These are phyloP conservation scores for Annulohypoxylon maeteangense DNA, from an alignment of 495 filamentous ascomycete species.

Conservation along the genomic window DNA sequence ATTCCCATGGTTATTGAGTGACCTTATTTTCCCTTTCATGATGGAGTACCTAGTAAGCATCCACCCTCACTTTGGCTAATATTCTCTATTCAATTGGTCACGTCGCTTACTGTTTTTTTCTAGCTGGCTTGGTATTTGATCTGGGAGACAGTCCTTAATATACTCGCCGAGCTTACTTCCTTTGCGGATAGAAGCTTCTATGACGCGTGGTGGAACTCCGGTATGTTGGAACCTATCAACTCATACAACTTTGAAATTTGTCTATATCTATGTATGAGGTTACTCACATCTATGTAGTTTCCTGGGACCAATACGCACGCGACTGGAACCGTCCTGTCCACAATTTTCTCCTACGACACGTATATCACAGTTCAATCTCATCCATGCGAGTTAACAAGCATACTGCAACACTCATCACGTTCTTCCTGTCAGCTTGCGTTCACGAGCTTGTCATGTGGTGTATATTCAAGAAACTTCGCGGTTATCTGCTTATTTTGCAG, in stretches of 20 bases:
- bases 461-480: constrained; percentile 79
- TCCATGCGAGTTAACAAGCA: constrained; percentile 72
- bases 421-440: constrained; percentile 73
- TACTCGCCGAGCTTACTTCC: constrained; percentile 74
- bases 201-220: constrained; percentile 74
- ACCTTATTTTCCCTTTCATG: constrained; percentile 78
- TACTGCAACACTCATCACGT: constrained; percentile 78
- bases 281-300: constrained; percentile 48
- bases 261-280: not conserved
- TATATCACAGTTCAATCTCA: constrained; percentile 79
- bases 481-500: constrained; percentile 75
- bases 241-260: not conserved
- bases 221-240: constrained; percentile 27
- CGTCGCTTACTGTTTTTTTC: constrained; percentile 15
- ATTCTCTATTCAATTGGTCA: not conserved
- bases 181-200: constrained; percentile 86
- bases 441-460: constrained; percentile 83
- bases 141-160: constrained; percentile 83
- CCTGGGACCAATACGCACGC: constrained; percentile 75
- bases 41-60: constrained; percentile 72
- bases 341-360: constrained; percentile 76
- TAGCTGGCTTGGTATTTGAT: constrained; percentile 74
- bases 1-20: constrained; percentile 75
- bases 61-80: not conserved
- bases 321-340: constrained; percentile 82